Evolutionary conservation across 768 basidiomycete species (phyloP), one percentile per base, ranked within the genome.

Genomic region (Pholiota conissans): DNA sequence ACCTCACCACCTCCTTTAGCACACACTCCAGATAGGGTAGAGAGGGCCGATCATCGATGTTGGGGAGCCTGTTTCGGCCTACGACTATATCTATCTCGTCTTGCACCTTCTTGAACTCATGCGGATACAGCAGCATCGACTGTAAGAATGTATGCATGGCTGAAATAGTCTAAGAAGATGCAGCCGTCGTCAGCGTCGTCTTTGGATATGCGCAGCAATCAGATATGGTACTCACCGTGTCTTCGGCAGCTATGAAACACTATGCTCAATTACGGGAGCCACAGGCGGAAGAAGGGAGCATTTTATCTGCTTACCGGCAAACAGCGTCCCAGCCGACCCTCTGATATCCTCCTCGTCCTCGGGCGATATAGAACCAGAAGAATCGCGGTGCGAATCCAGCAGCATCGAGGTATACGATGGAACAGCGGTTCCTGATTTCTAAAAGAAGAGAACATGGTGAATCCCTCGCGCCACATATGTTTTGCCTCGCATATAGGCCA

Each of bases 271-370:
- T 59, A 58, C 55, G 55, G 29, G 29, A 7, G 20, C n/a, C 50
- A 30, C 28, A 28, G 34, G 52, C 55, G 52, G 49, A 49, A 61
- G 60, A 56, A 58, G 53, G 39, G 30, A 27, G 34, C 27, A 24
- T 57, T 27, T 54, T 47, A 29, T n/a, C 51, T 27, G 55, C 74
- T 56, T 65, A 81, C 81, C 81, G 49, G 75, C 75, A 65, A 76
- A 80, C 48, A 83, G 69, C 6, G 81, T 83, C 28, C 78, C 82
- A 49, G 82, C 81, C n/a, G 79, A 78, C 40, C 80, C 81, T 72
- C 79, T 81, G 64, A 84, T 83, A 66, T 82, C 78, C 56, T 78
- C 74, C 60, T 82, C 81, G 40, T 79, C 79, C 64, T 79, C 78
- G 20, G 64, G 65, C 46, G 69, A 65, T 49, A 77, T 61, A 45